Base-by-base conservation (phyloP, 306 rosid genomes). In the Castanea sativa region DNA sequence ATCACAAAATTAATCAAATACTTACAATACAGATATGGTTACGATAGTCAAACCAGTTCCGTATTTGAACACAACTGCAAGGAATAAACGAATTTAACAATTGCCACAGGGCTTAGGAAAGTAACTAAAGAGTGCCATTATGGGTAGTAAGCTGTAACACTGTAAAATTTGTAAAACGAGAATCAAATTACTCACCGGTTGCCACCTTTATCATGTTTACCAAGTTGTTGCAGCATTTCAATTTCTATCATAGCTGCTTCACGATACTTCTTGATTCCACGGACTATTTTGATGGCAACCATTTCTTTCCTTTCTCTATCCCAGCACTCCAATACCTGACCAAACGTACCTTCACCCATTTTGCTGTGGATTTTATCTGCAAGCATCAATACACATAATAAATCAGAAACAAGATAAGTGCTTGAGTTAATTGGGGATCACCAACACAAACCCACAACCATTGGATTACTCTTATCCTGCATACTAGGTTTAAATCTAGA, bases 31-130 rank as follows among this genome's bases (percentile, higher is more conserved):
- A 95, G 81, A 95, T 95, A 95, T 95, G 99, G 89, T 95, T 95
- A 91, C 98, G 99, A 94, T 90, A 94, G 97, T 95, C 99, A 95
- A 95, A 95, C 99, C 99, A 95, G 99, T 95, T 91, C 99, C 97
- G 91, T 89, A 95, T 81, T 95, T 95, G 99, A 87, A 95, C 99
- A 95, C 98, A 95, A 95, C 99, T 95, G 99, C 99, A 95, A 95
- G 94, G 98, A 95, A 93, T 85, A 87, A 90, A 86, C 90, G 85
- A 85, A 82, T 93, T 93, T 91, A 95, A 95, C 96, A 79, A 80
- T 77, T 51, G 92, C 87, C 71, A 82, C 25, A 73, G 81, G 69
- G 76, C 69, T 56, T 60, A 81, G 73, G 68, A 53, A 78, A 79
- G 20, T 33, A 71, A 49, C 76, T 73, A 56, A 69, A 71, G 18